Conservation (phyloP, 2,329 filamentous ascomycete genomes). For the Neoascochyta sp. region DNA sequence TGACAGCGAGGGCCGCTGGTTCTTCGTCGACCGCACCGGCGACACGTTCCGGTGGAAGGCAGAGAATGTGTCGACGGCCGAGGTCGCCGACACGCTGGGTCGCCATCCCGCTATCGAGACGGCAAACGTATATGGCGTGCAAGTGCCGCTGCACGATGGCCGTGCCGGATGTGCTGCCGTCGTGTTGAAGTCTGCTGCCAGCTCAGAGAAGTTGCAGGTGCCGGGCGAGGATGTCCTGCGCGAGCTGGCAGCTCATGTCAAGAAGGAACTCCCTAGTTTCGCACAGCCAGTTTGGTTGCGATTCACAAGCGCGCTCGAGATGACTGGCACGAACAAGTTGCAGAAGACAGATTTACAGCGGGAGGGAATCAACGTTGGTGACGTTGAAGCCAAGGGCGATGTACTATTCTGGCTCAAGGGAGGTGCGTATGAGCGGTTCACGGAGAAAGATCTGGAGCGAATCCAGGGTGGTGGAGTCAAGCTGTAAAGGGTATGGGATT, state of each 20-base stretch:
- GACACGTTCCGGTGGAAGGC: slow-evolving; percentile 44
- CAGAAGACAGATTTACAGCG: slow-evolving; percentile 43
- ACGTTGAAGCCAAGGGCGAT: slow-evolving; percentile 37
- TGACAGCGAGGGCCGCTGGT: slow-evolving; percentile 34
- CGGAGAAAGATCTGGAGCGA: slow-evolving; percentile 18
- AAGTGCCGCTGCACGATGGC: slow-evolving; percentile 44
- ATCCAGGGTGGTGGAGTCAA: slow-evolving; percentile 28
- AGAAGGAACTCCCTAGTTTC: slow-evolving; percentile 40
- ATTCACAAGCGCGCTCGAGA: slow-evolving; percentile 39
- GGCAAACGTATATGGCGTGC: slow-evolving; percentile 46
- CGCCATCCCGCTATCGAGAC: slow-evolving; percentile 39
- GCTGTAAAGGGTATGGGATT: slow-evolving; percentile 14
- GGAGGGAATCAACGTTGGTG: slow-evolving; percentile 42
- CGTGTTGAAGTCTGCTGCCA: slow-evolving; percentile 24
- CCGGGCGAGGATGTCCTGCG: slow-evolving; percentile 14
- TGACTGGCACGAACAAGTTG: slow-evolving; percentile 48
- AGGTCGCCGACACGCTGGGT: slow-evolving; percentile 43
- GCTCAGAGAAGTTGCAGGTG: slow-evolving; percentile 6
- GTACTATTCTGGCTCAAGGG: slow-evolving; percentile 42
- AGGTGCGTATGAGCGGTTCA: slow-evolving; percentile 28
- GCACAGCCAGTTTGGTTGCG: slow-evolving; percentile 46
- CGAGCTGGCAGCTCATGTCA: slow-evolving; percentile 36
- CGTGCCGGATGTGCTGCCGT: slow-evolving; percentile 45
- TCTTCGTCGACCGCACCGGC: slow-evolving; percentile 39
- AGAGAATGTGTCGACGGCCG: slow-evolving; percentile 47